phyloP scores from a whole-genome alignment of 306 rosid genomes.

The Cucumis melo region DNA sequence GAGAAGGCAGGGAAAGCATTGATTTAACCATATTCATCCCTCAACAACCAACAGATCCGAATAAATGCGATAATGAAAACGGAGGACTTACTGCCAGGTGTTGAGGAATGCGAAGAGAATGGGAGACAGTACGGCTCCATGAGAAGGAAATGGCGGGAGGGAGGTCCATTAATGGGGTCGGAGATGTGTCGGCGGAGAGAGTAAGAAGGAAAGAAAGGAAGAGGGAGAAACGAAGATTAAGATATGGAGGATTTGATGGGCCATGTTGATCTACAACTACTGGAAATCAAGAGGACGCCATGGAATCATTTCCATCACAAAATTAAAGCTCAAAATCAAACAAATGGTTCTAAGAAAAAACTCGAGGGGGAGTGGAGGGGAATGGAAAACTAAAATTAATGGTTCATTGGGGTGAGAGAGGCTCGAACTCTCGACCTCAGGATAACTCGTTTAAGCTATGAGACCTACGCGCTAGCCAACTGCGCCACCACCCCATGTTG shows the following conservation, averaged over 20 bases:
- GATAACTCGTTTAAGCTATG: not conserved
- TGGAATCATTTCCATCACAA: not conserved
- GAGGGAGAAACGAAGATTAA: not conserved
- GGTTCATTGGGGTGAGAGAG: not conserved
- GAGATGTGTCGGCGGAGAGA: not conserved
- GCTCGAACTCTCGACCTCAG: not conserved
- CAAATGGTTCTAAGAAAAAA: not conserved
- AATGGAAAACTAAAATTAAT: too few relatives aligned
- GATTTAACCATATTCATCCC: not conserved
- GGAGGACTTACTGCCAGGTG: constrained; percentile 30
- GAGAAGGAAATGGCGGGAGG: constrained; percentile 37
- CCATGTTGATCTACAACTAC: not conserved
- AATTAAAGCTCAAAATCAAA: not conserved
- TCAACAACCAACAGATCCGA: not conserved
- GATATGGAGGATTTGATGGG: not conserved
- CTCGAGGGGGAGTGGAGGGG: not conserved
- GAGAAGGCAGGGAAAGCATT: not conserved
- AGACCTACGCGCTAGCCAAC: constrained; percentile 5
- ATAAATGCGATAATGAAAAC: not conserved
- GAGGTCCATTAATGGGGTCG: constrained; percentile 24
- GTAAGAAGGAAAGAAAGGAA: not conserved
- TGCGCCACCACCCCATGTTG: not conserved
- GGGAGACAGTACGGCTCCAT: constrained; percentile 43
- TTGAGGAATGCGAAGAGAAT: constrained; percentile 35
- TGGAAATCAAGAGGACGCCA: not conserved